Conservation (phyloP, 2,329 filamentous ascomycete species). For the Fusarium robinianum region DNA sequence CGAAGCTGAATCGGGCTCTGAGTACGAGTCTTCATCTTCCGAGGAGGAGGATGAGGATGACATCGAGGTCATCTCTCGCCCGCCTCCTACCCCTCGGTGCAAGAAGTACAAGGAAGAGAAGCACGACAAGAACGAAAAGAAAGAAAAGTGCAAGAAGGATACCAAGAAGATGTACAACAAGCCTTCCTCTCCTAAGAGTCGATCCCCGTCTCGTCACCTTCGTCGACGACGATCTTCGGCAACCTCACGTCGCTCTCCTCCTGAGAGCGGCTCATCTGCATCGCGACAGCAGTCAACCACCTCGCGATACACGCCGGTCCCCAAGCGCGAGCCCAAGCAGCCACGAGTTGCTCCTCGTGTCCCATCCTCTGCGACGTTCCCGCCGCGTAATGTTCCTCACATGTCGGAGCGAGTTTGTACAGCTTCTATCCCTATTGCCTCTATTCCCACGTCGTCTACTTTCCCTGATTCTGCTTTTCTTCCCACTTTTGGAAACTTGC, state of each 20-base stretch:
- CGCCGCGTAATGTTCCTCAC: slow-evolving; percentile 21
- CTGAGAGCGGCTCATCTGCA: no score
- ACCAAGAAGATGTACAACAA: no score
- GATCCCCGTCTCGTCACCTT: slow-evolving; percentile 1
- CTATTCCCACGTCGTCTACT: slow-evolving; percentile 17
- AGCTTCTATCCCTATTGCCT: no score
- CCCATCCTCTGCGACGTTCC: slow-evolving; percentile 27
- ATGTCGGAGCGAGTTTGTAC: slow-evolving; percentile 24
- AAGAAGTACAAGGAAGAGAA: slow-evolving; percentile 8
- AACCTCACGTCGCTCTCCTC: background rate
- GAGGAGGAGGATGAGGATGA: slow-evolving; percentile 5
- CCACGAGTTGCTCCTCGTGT: slow-evolving; percentile 25
- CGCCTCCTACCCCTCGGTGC: slow-evolving; percentile 7
- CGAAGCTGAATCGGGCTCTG: slow-evolving; percentile 6
- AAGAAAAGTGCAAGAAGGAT: no score
- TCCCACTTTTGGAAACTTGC: slow-evolving; percentile 16
- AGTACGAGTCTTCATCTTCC: slow-evolving; percentile 9
- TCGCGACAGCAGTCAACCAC: slow-evolving; percentile 1
- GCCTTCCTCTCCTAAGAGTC: slow-evolving; percentile 6
- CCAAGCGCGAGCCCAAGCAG: slow-evolving; percentile 5
- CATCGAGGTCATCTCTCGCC: slow-evolving; percentile 3
- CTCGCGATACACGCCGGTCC: slow-evolving; percentile 15
- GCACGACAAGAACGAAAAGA: no score
- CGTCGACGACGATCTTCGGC: background rate
- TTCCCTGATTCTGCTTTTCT: slow-evolving; percentile 21